These are phyloP conservation scores for Hypoxylon sp. DNA, from an alignment of 2,329 filamentous ascomycete genomes.

Conservation along the genomic window DNA sequence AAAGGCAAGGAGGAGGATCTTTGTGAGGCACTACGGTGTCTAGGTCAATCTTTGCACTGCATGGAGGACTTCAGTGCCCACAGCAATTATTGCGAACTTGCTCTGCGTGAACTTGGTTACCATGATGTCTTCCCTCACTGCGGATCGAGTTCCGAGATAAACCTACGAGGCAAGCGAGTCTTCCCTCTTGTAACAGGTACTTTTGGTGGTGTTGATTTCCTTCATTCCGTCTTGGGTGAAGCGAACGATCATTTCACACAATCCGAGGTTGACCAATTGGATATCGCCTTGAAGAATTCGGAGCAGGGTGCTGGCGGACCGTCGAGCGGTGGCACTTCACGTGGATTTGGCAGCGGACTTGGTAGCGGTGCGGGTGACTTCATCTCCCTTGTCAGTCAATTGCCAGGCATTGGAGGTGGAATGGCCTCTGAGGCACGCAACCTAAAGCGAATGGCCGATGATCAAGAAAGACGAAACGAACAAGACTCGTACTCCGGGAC, in stretches of 20 bases:
- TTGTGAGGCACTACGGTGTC: conserved; percentile 79
- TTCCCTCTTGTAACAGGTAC: conserved; percentile 78
- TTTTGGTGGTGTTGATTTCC: conserved; percentile 84
- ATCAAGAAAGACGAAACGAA: conserved; percentile 58
- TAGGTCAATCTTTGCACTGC: conserved; percentile 79
- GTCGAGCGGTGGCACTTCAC: conserved; percentile 47
- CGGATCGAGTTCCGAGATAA: conserved; percentile 71
- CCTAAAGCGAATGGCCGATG: conserved; percentile 71
- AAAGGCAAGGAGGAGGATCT: conserved; percentile 78
- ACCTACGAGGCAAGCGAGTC: conserved; percentile 70
- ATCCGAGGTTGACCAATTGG: conserved; percentile 83
- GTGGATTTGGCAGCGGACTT: conserved; percentile 52
- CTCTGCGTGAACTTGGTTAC: conserved; percentile 75
- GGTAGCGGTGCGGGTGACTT: conserved; percentile 63
- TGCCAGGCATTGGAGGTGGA: conserved; percentile 74
- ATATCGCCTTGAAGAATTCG: conserved; percentile 76
- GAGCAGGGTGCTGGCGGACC: conserved; percentile 57
- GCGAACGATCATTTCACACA: conserved; percentile 86
- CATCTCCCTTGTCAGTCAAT: conserved; percentile 75
- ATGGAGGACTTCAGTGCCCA: conserved; percentile 83
- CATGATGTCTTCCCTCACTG: conserved; percentile 77
- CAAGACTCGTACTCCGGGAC: conserved; percentile 43
- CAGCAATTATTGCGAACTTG: conserved; percentile 84
- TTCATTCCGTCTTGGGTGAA: conserved; percentile 80
- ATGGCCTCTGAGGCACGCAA: conserved; percentile 72